phyloP scores from a whole-genome alignment of 73 alveolate genomes.

The Tetrahymena elliotti region DNA sequence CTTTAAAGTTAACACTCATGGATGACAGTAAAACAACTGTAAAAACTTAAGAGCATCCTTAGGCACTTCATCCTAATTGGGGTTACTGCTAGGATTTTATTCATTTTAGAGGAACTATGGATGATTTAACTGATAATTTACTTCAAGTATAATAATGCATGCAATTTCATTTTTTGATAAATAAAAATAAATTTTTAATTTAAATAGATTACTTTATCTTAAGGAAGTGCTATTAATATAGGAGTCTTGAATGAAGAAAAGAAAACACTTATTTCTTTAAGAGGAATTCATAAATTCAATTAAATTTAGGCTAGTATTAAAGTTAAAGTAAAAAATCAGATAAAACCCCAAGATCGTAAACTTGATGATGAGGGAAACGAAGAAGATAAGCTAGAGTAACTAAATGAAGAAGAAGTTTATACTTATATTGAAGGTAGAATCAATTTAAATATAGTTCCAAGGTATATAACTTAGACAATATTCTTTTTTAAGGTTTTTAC shows the following conservation, averaged over 20 bases:
- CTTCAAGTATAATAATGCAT: neutral
- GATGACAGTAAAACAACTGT: constrained; percentile 22
- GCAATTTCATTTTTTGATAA: neutral
- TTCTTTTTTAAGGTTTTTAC: neutral
- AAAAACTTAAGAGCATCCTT: neutral
- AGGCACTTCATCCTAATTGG: constrained; percentile 25
- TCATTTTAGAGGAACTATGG: constrained; percentile 49
- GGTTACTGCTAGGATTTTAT: constrained; percentile 12
- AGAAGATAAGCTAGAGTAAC: constrained; percentile 13
- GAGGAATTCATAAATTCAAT: neutral
- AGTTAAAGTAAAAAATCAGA: neutral
- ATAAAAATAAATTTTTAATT: neutral
- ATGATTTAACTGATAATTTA: constrained; percentile 22
- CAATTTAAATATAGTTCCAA: constrained; percentile 14
- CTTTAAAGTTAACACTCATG: constrained; percentile 18
- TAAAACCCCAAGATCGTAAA: neutral
- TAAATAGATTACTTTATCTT: constrained; percentile 1
- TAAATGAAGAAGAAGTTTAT: constrained; percentile 24
- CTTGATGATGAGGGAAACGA: constrained; percentile 4
- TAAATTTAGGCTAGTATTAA: constrained; percentile 4
- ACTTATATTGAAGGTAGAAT: constrained; percentile 39
- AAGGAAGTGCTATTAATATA: constrained; percentile 7
- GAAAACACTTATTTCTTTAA: neutral
- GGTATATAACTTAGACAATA: constrained; percentile 11
- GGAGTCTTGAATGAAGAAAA: constrained; percentile 4